phyloP scores from a whole-genome alignment of 768 basidiomycete genomes.

The Cystobasidium ongulense region DNA sequence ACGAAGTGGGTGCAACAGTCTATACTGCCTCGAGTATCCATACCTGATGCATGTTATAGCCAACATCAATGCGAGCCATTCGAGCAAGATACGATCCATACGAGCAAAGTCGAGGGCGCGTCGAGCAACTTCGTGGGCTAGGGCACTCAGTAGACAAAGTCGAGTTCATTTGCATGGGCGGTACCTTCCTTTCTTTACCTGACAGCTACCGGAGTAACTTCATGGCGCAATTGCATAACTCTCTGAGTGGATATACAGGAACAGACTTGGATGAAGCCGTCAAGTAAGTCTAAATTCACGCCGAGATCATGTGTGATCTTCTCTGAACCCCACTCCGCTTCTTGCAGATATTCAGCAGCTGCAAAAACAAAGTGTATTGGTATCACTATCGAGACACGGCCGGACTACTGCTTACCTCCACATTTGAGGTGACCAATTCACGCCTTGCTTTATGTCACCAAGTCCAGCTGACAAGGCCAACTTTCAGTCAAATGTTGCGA shows the following conservation, averaged over 20 bases:
- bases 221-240: constrained; percentile 92
- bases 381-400: constrained; percentile 96
- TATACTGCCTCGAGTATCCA: not conserved
- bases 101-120: constrained; percentile 87
- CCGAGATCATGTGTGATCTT: too few relatives aligned
- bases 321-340: not conserved
- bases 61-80: constrained; percentile 98
- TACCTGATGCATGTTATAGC: constrained; percentile 51
- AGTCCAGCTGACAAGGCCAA: not conserved
- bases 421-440: constrained; percentile 63
- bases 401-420: constrained; percentile 93
- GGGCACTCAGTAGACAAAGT: constrained; percentile 98
- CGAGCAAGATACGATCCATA: constrained; percentile 94
- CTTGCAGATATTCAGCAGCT: constrained; percentile 78
- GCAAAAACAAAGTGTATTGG: constrained; percentile 98
- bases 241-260: constrained; percentile 87
- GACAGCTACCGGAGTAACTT: constrained; percentile 91
- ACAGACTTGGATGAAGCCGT: constrained; percentile 93
- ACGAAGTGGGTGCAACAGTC: constrained; percentile 42
- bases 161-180: constrained; percentile 54
- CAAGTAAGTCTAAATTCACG: constrained; percentile 56
- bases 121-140: constrained; percentile 90
- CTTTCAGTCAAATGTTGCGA: constrained; percentile 82
- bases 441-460: not conserved
- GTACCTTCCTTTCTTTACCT: constrained; percentile 99